Evolutionary conservation across 2,329 filamentous ascomycete species (phyloP).

Genomic region (Aspergillus flavus): DNA sequence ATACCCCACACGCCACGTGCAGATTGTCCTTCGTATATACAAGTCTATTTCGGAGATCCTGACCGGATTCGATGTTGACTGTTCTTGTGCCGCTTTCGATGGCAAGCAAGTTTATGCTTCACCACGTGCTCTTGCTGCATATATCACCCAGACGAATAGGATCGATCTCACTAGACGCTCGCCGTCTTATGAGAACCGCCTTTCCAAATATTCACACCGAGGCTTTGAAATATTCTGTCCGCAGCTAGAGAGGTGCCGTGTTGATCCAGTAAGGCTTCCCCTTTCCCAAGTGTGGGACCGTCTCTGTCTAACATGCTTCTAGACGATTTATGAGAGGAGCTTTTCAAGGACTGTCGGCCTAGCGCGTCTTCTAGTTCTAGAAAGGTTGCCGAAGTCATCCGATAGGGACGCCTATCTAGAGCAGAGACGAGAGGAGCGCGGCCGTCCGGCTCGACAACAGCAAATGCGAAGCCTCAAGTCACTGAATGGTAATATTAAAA

Average conservation of each 20-base stretch:
- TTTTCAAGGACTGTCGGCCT: conserved; percentile 76
- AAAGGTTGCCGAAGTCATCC: conserved; percentile 70
- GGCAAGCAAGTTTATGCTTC: conserved; percentile 78
- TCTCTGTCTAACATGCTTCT: background rate
- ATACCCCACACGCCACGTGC: conserved; percentile 80
- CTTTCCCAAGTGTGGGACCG: background rate
- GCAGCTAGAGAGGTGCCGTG: conserved; percentile 69
- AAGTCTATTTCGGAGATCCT: conserved; percentile 82
- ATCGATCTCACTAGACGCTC: conserved; percentile 78
- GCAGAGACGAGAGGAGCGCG: conserved; percentile 71
- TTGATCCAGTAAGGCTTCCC: conserved; percentile 62
- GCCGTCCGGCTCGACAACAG: conserved; percentile 57
- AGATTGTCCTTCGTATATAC: conserved; percentile 85
- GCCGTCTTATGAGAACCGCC: conserved; percentile 82
- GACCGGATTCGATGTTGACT: conserved; percentile 87
- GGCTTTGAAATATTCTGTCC: conserved; percentile 86
- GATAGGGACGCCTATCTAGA: conserved; percentile 72
- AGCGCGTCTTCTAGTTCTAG: conserved; percentile 76
- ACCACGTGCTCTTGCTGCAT: conserved; percentile 75
- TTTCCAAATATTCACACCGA: conserved; percentile 81
- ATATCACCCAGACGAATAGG: conserved; percentile 79
- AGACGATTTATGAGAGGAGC: conserved; percentile 79
- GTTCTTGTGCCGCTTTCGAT: conserved; percentile 78
- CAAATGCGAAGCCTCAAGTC: conserved; percentile 37
- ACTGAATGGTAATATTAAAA: conserved; percentile 73